phyloP scores from a whole-genome alignment of 78 protist species.

The Planoprotostelium fungivorum region DNA sequence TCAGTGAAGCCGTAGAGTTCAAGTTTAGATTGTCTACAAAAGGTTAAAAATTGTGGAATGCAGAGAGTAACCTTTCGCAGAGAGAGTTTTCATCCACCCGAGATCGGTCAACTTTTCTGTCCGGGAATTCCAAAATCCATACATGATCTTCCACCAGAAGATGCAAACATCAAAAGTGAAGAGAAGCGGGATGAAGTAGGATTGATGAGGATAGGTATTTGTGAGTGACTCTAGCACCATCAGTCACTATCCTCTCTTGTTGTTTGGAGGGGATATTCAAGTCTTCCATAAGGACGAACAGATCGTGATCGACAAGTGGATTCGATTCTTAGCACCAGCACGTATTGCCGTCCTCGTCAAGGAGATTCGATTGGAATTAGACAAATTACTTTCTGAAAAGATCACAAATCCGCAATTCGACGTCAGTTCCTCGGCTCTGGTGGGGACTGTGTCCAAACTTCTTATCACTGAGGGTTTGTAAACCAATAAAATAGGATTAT shows the following conservation, averaged over 20 bases:
- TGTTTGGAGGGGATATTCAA: conserved; percentile 70
- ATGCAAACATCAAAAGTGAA: conserved; percentile 23
- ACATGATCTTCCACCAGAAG: conserved; percentile 42
- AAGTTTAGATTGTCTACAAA: neutral
- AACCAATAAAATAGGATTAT: no score
- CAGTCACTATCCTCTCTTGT: conserved; percentile 58
- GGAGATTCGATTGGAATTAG: conserved; percentile 23
- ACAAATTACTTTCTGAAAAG: conserved; percentile 22
- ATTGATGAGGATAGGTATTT: conserved; percentile 4
- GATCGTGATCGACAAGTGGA: conserved; percentile 53
- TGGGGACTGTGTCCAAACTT: conserved; percentile 31
- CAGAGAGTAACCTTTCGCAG: neutral
- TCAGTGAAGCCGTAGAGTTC: conserved; percentile 39
- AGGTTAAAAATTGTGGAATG: neutral
- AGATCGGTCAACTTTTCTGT: conserved; percentile 36
- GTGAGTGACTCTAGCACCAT: conserved; percentile 52
- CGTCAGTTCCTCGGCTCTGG: conserved; percentile 18
- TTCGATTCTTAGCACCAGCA: conserved; percentile 40
- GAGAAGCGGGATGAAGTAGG: neutral
- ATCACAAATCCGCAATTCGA: conserved; percentile 30
- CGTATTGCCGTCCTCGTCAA: conserved; percentile 23
- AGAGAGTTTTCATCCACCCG: conserved; percentile 51
- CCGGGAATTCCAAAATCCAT: conserved; percentile 37
- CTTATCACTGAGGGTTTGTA: conserved; percentile 29
- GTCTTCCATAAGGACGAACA: conserved; percentile 9